A percentile compares a stretch with the other conserved stretches of the same genome.
These are phyloP conservation scores for Hyphopichia pseudoburtonii DNA, from an alignment of 1,139 yeast species.

Conservation along the genomic window DNA sequence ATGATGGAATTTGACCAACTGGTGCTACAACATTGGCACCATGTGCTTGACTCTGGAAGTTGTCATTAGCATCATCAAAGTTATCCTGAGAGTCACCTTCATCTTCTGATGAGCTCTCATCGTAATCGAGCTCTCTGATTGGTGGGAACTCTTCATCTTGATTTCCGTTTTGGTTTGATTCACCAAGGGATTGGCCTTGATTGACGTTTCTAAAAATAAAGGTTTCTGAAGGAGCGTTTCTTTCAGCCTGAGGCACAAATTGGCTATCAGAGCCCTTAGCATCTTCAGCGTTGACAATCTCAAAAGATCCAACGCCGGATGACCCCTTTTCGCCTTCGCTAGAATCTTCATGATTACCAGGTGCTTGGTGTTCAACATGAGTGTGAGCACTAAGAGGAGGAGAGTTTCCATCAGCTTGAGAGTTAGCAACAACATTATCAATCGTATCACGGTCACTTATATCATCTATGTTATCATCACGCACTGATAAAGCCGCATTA, in stretches of 20 bases:
- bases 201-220: conserved; percentile 12
- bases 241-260: conserved; percentile 9
- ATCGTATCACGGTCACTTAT: conserved; percentile 62
- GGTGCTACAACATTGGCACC: conserved; percentile 3
- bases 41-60: conserved; percentile 10
- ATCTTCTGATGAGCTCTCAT: conserved; percentile 54
- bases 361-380: conserved; percentile 12
- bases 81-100: conserved; percentile 31
- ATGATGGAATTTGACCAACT: conserved; percentile 5
- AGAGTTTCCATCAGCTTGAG: conserved; percentile 12
- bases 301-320: conserved; percentile 53
- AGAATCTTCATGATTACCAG: conserved; percentile 13
- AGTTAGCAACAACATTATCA: conserved; percentile 23
- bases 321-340: conserved; percentile 43
- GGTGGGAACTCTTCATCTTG: conserved; percentile 63
- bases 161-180: background rate
- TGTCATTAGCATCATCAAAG: conserved; percentile 44
- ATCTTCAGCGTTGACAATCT: conserved; percentile 54
- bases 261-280: conserved; percentile 19
- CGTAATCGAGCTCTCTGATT: conserved; percentile 60
- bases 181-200: conserved; percentile 2
- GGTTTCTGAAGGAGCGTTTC: conserved; percentile 8
- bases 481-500: conserved; percentile 85
- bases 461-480: conserved; percentile 68
- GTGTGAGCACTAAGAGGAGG: conserved; percentile 16